phyloP scores from a whole-genome alignment of 2,329 filamentous ascomycete species.

The Fusarium sp. region DNA sequence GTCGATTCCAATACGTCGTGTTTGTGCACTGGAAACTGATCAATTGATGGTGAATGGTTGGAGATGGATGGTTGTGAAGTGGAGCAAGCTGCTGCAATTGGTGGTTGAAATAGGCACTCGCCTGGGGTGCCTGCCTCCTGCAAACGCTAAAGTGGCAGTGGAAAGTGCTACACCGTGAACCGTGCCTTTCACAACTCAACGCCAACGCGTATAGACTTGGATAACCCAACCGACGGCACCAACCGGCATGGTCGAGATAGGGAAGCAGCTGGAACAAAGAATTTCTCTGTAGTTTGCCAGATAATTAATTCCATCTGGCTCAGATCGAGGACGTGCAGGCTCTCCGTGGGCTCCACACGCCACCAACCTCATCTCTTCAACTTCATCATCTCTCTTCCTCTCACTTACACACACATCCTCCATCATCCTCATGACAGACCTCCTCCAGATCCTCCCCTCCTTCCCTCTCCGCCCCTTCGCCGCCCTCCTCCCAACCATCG shows the following conservation, averaged over 20 bases:
- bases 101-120: neutral
- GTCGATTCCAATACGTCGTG: neutral
- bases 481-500: constrained; percentile 82
- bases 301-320: neutral
- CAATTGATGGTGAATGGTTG: neutral
- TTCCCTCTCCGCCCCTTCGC: constrained; percentile 79
- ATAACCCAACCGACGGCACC: neutral
- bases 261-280: neutral
- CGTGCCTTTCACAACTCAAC: neutral
- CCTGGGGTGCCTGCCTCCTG: neutral
- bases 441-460: constrained; percentile 82
- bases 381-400: constrained; percentile 13
- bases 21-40: neutral
- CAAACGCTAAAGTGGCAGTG: neutral
- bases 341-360: neutral
- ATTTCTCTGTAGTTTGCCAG: neutral
- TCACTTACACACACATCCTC: constrained; percentile 8
- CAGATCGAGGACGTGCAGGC: neutral
- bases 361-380: constrained; percentile 26
- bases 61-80: neutral
- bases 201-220: neutral
- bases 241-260: neutral
- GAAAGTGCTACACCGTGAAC: neutral
- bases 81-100: neutral
- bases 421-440: constrained; percentile 78